Base-by-base conservation (phyloP, 495 filamentous ascomycete genomes). In the Aspergillus wentii region DNA sequence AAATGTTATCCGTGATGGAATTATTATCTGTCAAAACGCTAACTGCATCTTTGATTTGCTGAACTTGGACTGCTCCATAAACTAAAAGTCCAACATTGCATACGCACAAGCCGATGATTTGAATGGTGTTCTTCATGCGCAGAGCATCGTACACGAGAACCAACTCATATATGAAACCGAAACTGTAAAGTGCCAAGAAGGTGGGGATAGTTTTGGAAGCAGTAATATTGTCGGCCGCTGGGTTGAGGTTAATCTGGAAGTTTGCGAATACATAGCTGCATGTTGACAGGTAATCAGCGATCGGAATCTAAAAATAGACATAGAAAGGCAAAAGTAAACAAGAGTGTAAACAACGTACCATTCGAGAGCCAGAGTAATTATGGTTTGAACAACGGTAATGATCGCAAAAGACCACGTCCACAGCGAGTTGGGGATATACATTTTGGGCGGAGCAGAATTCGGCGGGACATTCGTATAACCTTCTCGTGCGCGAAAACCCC, bases 61-160 rank as follows among this genome's bases (percentile, higher is more conserved):
- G 80, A 44, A 90, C 83, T 57, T 98, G 90, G 37, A 97, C 85
- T 21, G 87, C 82, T 9, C 90, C 86, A 52, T 97, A 97, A 46
- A 98, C 75, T 32, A 97, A 74, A 45, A 97, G 78, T 8, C 85
- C 90, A 19, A 91, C 51, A 62, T 98, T 95, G 63, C 89, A 94
- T 22, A 91, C 49, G 62, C 91, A 96, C 13, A 98, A 70, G 20
- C 92, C 94, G 51, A 98, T 97, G 56, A 98, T 73, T 61, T 98
- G 92, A 75, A 98, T 98, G 10, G 92, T 98, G 65, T 98, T 98
- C 68, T 95, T 95, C 54, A 90, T 66, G 32, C 88, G 80, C 41
- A 98, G 69, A 3, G 94, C 91, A 73, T 98, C 92, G 66, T 86
- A 96, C 10, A 92, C 83, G 17, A 98, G 68, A 21, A 92, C 59